Percentiles rank a stretch among this genome's conserved stretches.
phyloP scores from a whole-genome alignment of 2,329 filamentous ascomycete species.

The Aspergillus pseudoglaucus region DNA sequence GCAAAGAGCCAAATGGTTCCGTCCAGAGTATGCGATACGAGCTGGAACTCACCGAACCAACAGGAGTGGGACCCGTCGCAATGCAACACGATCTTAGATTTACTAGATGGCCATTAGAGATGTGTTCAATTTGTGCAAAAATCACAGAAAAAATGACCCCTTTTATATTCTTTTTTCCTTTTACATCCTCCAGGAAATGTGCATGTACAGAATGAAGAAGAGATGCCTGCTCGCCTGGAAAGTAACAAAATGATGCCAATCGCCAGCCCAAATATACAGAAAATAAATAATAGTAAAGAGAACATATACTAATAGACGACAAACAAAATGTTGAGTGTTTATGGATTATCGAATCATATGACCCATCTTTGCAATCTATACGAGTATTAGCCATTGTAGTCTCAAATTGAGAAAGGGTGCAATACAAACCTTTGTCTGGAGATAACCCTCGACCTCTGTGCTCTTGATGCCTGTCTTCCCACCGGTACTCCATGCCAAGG shows the following conservation, averaged over 20 bases:
- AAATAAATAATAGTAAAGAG: not conserved
- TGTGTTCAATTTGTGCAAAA: too few species aligned
- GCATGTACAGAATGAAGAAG: constrained; percentile 1
- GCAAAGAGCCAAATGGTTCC: too few species aligned
- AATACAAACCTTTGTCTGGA: constrained; percentile 77
- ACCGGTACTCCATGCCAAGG: constrained; percentile 79
- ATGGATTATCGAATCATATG: constrained; percentile 54
- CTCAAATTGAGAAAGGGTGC: constrained; percentile 1
- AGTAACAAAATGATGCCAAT: not conserved
- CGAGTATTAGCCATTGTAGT: not conserved
- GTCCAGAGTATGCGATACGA: too few species aligned
- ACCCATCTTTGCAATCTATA: constrained; percentile 78
- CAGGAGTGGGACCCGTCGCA: too few species aligned
- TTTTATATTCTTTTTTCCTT: too few species aligned
- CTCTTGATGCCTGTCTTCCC: constrained; percentile 74
- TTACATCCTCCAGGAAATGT: not conserved
- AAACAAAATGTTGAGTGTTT: too few species aligned
- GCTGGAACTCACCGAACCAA: too few species aligned
- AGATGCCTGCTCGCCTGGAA: not conserved
- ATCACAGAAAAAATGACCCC: too few species aligned
- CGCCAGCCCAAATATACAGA: not conserved
- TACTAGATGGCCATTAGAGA: too few species aligned
- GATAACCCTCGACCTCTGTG: constrained; percentile 84
- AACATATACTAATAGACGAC: not conserved
- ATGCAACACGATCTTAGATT: too few species aligned